phyloP scores from a whole-genome alignment of 2,329 filamentous ascomycete species.

The Sporothrix pallida region DNA sequence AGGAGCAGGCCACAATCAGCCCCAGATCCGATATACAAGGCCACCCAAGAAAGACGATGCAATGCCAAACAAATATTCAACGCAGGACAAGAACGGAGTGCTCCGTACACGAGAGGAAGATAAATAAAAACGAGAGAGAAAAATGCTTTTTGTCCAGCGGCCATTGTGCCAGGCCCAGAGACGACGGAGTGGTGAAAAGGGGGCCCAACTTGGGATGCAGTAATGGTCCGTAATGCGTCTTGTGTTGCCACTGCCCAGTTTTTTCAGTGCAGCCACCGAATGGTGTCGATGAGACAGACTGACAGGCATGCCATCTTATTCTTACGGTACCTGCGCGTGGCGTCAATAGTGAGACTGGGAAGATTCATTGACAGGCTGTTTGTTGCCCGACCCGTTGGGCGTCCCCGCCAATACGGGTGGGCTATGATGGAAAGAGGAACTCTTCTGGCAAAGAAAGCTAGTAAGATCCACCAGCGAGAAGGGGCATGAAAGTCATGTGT shows the following conservation, averaged over 20 bases:
- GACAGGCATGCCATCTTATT: conserved; percentile 12
- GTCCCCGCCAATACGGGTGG: no score
- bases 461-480: no score
- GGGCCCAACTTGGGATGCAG: not conserved
- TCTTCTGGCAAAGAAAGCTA: no score
- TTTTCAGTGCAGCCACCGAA: conserved; percentile 18
- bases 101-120: not conserved
- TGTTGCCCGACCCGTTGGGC: no score
- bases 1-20: conserved; percentile 3
- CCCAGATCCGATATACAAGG: conserved; percentile 17
- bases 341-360: not conserved
- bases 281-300: not conserved
- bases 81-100: not conserved
- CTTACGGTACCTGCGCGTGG: conserved; percentile 2
- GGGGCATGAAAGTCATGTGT: no score
- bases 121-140: not conserved
- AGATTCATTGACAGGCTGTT: no score
- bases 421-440: no score
- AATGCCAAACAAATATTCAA: not conserved
- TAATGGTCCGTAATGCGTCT: not conserved
- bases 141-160: not conserved
- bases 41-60: not conserved
- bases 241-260: conserved; percentile 25
- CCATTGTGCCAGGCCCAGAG: conserved; percentile 2
- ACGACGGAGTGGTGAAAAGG: not conserved